A percentile compares a stretch with the other conserved stretches of the same genome.
These are phyloP conservation scores for Geranium rotundifolium DNA, from an alignment of 345 rosid species.

Conservation along the genomic window DNA sequence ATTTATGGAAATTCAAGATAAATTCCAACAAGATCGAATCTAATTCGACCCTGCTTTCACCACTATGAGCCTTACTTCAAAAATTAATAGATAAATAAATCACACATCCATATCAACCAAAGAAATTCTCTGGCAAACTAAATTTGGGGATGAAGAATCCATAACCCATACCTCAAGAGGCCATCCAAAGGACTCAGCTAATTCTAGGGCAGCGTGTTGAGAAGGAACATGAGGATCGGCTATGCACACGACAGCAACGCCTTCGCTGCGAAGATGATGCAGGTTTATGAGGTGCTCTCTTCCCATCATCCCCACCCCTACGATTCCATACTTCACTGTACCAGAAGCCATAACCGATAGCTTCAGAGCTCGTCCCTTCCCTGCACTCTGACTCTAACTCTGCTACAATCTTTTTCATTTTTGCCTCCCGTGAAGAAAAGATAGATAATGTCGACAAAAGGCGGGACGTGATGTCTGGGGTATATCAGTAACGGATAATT, in stretches of 20 bases:
- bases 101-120: not conserved
- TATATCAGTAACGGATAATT: too few species aligned
- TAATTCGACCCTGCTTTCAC: not conserved
- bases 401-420: too few species aligned
- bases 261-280: slow-evolving; percentile 58
- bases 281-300: slow-evolving; percentile 88
- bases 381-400: too few species aligned
- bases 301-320: slow-evolving; percentile 98
- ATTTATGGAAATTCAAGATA: too few species aligned
- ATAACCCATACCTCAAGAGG: slow-evolving; percentile 35
- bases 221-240: slow-evolving; percentile 85
- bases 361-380: not conserved
- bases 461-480: too few species aligned
- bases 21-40: too few species aligned
- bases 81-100: too few species aligned
- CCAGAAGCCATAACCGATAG: slow-evolving; percentile 9
- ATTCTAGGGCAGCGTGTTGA: slow-evolving; percentile 42
- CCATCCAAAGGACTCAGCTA: slow-evolving; percentile 58
- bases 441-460: too few species aligned
- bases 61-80: too few species aligned
- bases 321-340: slow-evolving; percentile 55
- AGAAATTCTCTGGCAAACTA: not conserved
- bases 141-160: not conserved
- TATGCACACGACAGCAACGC: slow-evolving; percentile 52
- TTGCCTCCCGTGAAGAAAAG: too few species aligned